A percentile compares a stretch with the other conserved stretches of the same genome.
Evolutionary conservation across 2,329 filamentous ascomycete species (phyloP).

Genomic region (Byssoonygena ceratinophila): DNA sequence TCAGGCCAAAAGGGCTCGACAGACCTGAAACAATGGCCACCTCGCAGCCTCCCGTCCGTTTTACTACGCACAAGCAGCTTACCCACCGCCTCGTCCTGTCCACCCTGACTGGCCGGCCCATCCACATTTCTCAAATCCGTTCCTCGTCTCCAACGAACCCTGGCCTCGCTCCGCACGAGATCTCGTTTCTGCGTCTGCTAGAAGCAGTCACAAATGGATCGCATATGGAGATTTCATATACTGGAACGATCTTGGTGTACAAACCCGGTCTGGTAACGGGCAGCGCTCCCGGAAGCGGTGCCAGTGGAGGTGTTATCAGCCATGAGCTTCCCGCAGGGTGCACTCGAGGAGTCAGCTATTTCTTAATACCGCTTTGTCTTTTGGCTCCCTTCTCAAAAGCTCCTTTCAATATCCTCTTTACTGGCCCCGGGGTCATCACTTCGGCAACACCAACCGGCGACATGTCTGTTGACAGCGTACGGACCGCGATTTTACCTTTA

Average conservation of each 20-base stretch:
- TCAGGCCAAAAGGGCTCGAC: not conserved
- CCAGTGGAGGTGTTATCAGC: constrained; percentile 62
- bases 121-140: constrained; percentile 92
- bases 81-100: constrained; percentile 76
- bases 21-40: constrained; percentile 27
- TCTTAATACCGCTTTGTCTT: constrained; percentile 76
- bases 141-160: constrained; percentile 74
- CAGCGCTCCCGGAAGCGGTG: constrained; percentile 63
- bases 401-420: constrained; percentile 80
- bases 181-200: constrained; percentile 89
- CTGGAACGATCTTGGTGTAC: constrained; percentile 85
- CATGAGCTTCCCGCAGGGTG: constrained; percentile 70
- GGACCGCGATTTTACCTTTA: constrained; percentile 81
- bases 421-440: constrained; percentile 86
- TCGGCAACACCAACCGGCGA: constrained; percentile 73
- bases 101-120: constrained; percentile 76
- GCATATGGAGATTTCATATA: constrained; percentile 90
- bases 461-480: constrained; percentile 82
- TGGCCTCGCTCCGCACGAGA: constrained; percentile 81
- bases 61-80: constrained; percentile 76
- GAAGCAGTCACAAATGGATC: constrained; percentile 93
- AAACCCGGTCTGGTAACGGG: constrained; percentile 87
- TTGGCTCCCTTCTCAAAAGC: constrained; percentile 88
- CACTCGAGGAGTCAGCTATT: constrained; percentile 77
- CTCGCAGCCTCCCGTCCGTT: constrained; percentile 50